phyloP scores from a whole-genome alignment of 768 basidiomycete genomes.

The Tricholoma furcatifolium region DNA sequence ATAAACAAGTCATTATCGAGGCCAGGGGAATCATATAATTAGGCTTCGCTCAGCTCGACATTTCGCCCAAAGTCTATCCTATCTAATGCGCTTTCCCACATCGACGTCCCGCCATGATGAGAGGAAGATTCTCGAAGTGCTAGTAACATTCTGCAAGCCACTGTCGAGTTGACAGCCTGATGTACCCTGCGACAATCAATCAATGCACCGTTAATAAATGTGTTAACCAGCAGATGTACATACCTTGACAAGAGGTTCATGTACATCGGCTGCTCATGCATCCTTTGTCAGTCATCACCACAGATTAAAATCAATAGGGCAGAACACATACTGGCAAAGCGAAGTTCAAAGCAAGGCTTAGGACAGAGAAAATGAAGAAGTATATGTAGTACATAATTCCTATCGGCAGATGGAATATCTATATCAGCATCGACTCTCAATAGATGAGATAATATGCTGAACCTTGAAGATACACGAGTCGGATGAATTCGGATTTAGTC shows the following conservation, averaged over 20 bases:
- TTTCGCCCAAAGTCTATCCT: not conserved
- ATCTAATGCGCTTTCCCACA: not conserved
- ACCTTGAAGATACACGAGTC: not conserved
- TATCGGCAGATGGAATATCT: not conserved
- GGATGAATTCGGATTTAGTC: not conserved
- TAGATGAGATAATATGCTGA: not conserved
- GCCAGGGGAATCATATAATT: too few species aligned
- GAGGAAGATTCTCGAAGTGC: not conserved
- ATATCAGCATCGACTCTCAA: not conserved
- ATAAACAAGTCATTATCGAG: too few species aligned
- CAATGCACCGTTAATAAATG: not conserved
- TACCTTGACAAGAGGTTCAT: not conserved
- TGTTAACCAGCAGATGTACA: not conserved
- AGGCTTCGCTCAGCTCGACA: not conserved
- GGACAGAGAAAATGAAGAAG: not conserved
- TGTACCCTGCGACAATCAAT: not conserved
- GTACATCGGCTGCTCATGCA: not conserved
- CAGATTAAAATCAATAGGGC: not conserved
- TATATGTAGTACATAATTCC: not conserved
- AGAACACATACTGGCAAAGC: not conserved
- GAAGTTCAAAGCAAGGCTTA: not conserved
- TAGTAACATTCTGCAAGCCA: slow-evolving; percentile 4
- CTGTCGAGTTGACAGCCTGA: not conserved
- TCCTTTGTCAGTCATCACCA: not conserved
- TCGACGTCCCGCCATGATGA: not conserved